Conservation (phyloP, 2,329 filamentous ascomycete species). For the Calonectria pteridis region DNA sequence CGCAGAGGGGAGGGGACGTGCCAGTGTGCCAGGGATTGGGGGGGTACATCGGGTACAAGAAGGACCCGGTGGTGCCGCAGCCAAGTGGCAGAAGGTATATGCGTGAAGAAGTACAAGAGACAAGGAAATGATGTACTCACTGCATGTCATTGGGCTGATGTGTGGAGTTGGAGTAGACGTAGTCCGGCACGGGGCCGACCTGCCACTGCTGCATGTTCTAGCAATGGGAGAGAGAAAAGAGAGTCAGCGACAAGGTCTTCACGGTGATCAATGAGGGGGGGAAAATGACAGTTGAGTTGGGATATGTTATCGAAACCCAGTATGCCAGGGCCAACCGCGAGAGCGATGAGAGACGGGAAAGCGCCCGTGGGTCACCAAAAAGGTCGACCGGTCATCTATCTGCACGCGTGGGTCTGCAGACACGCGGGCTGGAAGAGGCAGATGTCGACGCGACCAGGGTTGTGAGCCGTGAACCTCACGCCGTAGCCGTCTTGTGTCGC, state of each 20-base stretch:
- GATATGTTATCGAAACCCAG: slow-evolving; percentile 17
- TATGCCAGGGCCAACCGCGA: slow-evolving; percentile 24
- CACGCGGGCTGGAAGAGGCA: slow-evolving; percentile 33
- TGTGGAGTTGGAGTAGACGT: slow-evolving; percentile 67
- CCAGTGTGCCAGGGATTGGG: slow-evolving; percentile 27
- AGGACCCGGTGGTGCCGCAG: slow-evolving; percentile 33
- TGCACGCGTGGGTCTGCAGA: slow-evolving; percentile 42
- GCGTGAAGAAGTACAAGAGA: slow-evolving; percentile 46
- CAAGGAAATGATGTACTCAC: slow-evolving; percentile 63
- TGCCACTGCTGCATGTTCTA: slow-evolving; percentile 73
- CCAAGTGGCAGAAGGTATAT: slow-evolving; percentile 30
- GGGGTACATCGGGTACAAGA: slow-evolving; percentile 37
- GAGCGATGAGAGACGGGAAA: slow-evolving; percentile 29
- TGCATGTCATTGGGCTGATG: slow-evolving; percentile 69
- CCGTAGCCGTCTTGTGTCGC: slow-evolving; percentile 29
- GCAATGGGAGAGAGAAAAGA: slow-evolving; percentile 37
- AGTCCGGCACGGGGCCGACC: slow-evolving; percentile 71
- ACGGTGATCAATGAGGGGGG: slow-evolving; percentile 17
- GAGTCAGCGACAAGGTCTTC: slow-evolving; percentile 39
- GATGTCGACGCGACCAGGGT: slow-evolving; percentile 44
- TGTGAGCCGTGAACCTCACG: slow-evolving; percentile 28
- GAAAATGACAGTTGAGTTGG: slow-evolving; percentile 27
- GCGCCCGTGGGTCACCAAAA: slow-evolving; percentile 21
- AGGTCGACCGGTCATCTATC: slow-evolving; percentile 34
- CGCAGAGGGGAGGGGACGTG: slow-evolving; percentile 16